Evolutionary conservation across 306 rosid species (phyloP).

Genomic region (Canavalia ensiformis): DNA sequence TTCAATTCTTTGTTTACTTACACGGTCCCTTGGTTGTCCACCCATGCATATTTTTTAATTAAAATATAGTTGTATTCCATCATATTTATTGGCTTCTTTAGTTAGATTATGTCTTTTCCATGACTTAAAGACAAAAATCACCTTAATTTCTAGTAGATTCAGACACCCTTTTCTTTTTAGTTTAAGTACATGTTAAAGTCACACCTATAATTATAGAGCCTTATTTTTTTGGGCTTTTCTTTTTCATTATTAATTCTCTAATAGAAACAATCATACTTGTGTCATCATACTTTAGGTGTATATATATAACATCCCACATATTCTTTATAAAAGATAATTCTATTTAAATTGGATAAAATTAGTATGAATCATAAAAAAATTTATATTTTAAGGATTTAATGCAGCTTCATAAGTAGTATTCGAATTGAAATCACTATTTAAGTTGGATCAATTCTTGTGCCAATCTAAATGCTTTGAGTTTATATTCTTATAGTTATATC

Average conservation of each 20-base stretch:
- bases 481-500: background rate
- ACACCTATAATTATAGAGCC: constrained; percentile 51
- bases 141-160: constrained; percentile 96
- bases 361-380: no score
- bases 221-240: constrained; percentile 47
- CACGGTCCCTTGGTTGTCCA: constrained; percentile 52
- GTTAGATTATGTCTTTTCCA: constrained; percentile 65
- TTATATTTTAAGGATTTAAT: no score
- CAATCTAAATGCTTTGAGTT: no score
- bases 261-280: constrained; percentile 50
- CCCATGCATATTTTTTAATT: constrained; percentile 38
- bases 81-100: constrained; percentile 42
- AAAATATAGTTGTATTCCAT: constrained; percentile 32
- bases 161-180: constrained; percentile 66
- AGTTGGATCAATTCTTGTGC: no score
- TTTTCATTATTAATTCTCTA: constrained; percentile 46
- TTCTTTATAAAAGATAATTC: no score
- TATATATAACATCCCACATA: background rate
- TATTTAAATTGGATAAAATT: no score
- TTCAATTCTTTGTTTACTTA: constrained; percentile 42
- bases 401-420: no score
- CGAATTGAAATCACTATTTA: no score
- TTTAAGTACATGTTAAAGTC: constrained; percentile 55
- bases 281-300: constrained; percentile 47
- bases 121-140: constrained; percentile 74